Percentiles rank a stretch among this genome's conserved stretches.
These are phyloP conservation scores for Noccaea bulbosa DNA, from an alignment of 345 rosid species.

Conservation along the genomic window DNA sequence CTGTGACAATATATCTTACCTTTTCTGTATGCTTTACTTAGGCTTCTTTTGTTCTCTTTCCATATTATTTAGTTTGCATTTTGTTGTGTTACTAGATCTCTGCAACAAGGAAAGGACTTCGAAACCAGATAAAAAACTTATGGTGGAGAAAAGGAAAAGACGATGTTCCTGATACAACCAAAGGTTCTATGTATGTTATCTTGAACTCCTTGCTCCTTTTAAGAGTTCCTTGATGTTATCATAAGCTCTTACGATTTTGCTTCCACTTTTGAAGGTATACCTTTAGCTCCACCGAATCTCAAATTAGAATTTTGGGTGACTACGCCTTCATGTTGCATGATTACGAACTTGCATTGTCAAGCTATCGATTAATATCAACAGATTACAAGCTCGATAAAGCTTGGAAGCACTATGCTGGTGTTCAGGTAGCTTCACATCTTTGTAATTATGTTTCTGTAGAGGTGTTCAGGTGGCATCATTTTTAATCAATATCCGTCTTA, in stretches of 20 bases:
- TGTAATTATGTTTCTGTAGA: conserved; percentile 26
- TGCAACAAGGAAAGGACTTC: conserved; percentile 94
- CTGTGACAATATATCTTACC: background rate
- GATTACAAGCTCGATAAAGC: conserved; percentile 99
- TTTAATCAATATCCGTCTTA: conserved; percentile 16
- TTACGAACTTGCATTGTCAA: conserved; percentile 93
- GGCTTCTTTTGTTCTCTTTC: conserved; percentile 24
- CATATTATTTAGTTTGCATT: conserved; percentile 33
- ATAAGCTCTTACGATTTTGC: conserved; percentile 28
- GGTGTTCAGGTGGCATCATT: conserved; percentile 22
- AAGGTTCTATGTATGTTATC: conserved; percentile 70
- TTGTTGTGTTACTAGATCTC: conserved; percentile 63
- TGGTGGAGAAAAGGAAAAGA: conserved; percentile 99
- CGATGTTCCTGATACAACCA: conserved; percentile 62
- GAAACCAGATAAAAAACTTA: conserved; percentile 90
- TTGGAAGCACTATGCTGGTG: conserved; percentile 97
- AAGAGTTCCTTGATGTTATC: conserved; percentile 25
- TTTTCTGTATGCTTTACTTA: conserved; percentile 21
- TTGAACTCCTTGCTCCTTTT: conserved; percentile 31
- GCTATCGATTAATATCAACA: conserved; percentile 90
- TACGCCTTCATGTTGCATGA: conserved; percentile 97
- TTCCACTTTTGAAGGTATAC: conserved; percentile 75
- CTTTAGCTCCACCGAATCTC: conserved; percentile 87
- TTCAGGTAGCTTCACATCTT: conserved; percentile 68
- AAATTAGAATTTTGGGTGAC: conserved; percentile 92